These are phyloP conservation scores for Nakazawaea wickerhamii DNA, from an alignment of 805 yeast species.

Conservation along the genomic window DNA sequence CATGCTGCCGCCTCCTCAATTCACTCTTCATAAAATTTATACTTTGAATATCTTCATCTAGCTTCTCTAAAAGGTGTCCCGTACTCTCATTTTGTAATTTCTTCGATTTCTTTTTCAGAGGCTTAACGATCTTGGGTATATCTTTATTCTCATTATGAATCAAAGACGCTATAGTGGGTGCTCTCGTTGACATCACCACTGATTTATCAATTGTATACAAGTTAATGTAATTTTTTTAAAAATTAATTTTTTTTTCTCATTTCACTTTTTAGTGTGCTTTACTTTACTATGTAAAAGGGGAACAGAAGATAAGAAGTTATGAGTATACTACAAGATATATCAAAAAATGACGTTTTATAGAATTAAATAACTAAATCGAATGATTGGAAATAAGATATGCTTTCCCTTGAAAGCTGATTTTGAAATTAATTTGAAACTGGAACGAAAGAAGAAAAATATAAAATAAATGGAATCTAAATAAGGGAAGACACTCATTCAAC, in stretches of 20 bases:
- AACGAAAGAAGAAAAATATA: too few relatives aligned
- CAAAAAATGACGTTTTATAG: too few relatives aligned
- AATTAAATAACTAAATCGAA: too few relatives aligned
- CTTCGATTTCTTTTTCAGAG: not conserved
- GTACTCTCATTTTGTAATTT: slow-evolving; percentile 25
- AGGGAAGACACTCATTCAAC: too few relatives aligned
- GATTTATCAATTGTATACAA: not conserved
- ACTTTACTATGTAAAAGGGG: too few relatives aligned
- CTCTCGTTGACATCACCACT: slow-evolving; percentile 5
- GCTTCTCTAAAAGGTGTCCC: slow-evolving; percentile 30
- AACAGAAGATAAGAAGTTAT: too few relatives aligned
- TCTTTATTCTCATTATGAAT: slow-evolving; percentile 13
- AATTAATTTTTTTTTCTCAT: not conserved
- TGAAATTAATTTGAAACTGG: too few relatives aligned
- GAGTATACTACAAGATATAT: too few relatives aligned
- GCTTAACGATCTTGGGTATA: slow-evolving; percentile 5
- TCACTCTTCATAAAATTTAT: slow-evolving; percentile 31
- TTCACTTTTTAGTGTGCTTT: too few relatives aligned
- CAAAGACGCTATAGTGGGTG: slow-evolving; percentile 11
- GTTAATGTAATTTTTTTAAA: not conserved
- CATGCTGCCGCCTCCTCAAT: slow-evolving; percentile 19
- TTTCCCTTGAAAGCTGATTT: too few relatives aligned
- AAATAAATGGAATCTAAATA: too few relatives aligned
- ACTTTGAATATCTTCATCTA: slow-evolving; percentile 39
- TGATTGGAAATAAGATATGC: too few relatives aligned